phyloP scores from a whole-genome alignment of 257 asterid species.

The Nyctanthes arbortristis region DNA sequence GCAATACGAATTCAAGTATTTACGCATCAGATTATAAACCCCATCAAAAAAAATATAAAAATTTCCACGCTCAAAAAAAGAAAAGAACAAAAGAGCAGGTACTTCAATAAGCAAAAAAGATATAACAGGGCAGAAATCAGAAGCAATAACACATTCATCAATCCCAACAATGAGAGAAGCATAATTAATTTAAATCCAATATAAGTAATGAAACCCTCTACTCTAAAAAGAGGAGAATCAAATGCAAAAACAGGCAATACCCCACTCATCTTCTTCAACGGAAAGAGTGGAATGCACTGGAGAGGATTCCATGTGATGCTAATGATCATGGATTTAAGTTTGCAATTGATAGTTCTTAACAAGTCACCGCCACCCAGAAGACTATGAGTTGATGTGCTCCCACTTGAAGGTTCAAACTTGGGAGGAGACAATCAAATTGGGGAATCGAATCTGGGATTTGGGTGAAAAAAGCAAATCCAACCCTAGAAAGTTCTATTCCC shows the following conservation, averaged over 20 bases:
- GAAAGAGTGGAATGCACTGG: slow-evolving; percentile 15
- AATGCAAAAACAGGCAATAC: slow-evolving; percentile 5
- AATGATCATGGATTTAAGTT: slow-evolving; percentile 52
- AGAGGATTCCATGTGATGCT: slow-evolving; percentile 24
- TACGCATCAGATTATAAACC: too few species aligned
- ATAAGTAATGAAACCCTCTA: not conserved
- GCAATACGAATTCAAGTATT: too few species aligned
- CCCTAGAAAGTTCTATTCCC: slow-evolving; percentile 7
- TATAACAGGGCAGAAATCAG: too few species aligned
- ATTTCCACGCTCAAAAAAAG: not conserved
- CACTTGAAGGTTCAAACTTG: slow-evolving; percentile 22
- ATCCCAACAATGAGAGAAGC: not conserved
- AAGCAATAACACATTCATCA: not conserved
- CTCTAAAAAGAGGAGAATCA: not conserved
- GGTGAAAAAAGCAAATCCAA: slow-evolving; percentile 2
- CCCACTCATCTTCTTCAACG: slow-evolving; percentile 32
- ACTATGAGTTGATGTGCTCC: not conserved
- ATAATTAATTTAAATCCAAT: not conserved
- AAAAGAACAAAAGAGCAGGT: too few species aligned
- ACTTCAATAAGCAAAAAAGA: too few species aligned
- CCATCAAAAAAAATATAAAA: not conserved
- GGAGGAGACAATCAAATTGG: not conserved
- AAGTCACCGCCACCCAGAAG: not conserved
- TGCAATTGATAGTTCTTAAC: slow-evolving; percentile 17
- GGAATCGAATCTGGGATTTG: slow-evolving; percentile 25